Base-by-base conservation (phyloP, 306 rosid genomes). In the Styphnolobium japonicum region DNA sequence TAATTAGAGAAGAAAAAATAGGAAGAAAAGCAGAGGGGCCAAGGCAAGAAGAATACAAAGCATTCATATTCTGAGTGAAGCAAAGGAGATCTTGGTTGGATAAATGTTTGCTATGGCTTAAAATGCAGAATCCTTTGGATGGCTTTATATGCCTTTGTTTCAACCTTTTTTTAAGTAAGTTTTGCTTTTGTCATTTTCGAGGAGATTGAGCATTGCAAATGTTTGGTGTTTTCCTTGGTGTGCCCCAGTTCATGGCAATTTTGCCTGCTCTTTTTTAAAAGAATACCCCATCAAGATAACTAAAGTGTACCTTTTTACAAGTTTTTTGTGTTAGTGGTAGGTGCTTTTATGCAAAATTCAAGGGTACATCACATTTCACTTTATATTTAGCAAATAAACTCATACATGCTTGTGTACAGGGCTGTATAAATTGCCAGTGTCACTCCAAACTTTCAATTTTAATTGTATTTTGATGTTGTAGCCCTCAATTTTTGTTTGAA, bases 361-460 rank as follows among this genome's bases (percentile, higher is more conserved):
- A 67, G 25, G 55, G 31, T 15, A 23, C 19, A 36, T 60, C 39
- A 61, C 8, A 2, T 48, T 64, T 22, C 18, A 49, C 64, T 79
- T 68, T 68, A 36, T 79, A 42, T 45, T 1, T 15, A 64, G 42
- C 58, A 78, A 77, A 29, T 60, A 51, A 71, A 60, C 23, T 16
- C 65, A 10, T 14, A 0, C 60, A 19, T 62, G 36, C 58, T 48
- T 33, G 34, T 14, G 34, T 21, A 6, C 5, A 14, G 45, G 29
- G 51, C 22, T 36, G 10, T 69, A 2, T 37, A 23, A 27, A 25
- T 25, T 40, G n/a, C 58, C 3, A 4, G 46, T 37, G 10, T 10
- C 73, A 53, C 5, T 70, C 43, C 56, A 4, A 62, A 29, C 10
- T 33, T 70, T 39, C 37, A 42, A 21, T 12, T 52, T 39, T 23